These are phyloP conservation scores for Volvox africanus DNA, from an alignment of 139 green algal species.

Conservation along the genomic window DNA sequence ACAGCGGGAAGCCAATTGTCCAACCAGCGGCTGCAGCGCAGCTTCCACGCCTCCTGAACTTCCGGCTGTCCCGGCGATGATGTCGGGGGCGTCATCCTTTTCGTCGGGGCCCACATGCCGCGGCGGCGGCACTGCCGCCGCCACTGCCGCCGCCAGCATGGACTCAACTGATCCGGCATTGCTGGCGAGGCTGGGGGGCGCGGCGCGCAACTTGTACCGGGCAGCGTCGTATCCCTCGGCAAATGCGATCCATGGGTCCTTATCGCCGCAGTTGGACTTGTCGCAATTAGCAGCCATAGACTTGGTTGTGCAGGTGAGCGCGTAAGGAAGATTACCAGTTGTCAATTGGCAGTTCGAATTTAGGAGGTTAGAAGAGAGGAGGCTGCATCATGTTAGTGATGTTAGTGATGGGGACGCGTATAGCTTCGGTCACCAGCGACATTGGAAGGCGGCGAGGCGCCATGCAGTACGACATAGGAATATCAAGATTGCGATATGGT, in stretches of 20 bases:
- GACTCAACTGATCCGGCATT: neutral
- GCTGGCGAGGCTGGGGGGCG: conserved; percentile 27
- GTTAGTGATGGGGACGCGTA: no score
- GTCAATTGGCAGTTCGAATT: no score
- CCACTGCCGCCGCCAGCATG: neutral
- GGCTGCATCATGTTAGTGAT: no score
- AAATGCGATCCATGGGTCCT: neutral
- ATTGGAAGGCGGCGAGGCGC: no score
- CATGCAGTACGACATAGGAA: no score
- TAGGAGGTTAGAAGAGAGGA: no score
- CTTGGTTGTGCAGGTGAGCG: conserved; percentile 5
- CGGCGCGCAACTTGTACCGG: conserved; percentile 20
- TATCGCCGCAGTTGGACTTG: conserved; percentile 11
- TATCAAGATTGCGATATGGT: no score
- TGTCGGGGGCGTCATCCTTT: neutral
- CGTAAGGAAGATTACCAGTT: no score
- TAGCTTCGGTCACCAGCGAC: no score
- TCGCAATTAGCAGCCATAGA: neutral
- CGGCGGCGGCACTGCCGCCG: neutral
- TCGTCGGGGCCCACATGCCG: neutral
- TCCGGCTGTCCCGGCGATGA: neutral
- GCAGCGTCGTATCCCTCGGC: neutral
- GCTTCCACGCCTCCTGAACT: conserved; percentile 19
- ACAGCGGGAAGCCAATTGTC: neutral
- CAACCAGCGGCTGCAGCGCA: neutral